Conservation (phyloP, 345 rosid species). For the Gossypium raimondii region DNA sequence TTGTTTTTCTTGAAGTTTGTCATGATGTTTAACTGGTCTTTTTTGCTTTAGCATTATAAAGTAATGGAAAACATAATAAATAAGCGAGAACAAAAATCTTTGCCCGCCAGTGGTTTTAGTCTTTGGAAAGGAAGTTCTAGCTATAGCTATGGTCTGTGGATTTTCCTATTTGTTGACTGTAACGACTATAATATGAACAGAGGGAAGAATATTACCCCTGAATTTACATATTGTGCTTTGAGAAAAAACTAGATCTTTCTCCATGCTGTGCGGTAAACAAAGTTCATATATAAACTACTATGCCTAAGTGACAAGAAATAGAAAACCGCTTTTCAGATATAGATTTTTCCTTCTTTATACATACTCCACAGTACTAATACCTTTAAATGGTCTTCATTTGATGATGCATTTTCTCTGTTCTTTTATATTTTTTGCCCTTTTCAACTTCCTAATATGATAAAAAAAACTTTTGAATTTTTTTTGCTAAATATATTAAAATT, state of each 20-base stretch:
- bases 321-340: neutral
- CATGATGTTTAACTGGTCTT: constrained; percentile 1
- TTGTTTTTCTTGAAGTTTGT: neutral
- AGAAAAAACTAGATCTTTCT: neutral
- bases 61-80: neutral
- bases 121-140: neutral
- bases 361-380: neutral
- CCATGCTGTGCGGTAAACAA: neutral
- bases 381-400: constrained; percentile 10
- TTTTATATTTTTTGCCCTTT: neutral
- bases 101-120: neutral
- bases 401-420: neutral
- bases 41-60: neutral
- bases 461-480: neutral
- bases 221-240: neutral
- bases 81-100: neutral
- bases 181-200: neutral
- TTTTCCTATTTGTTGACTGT: neutral
- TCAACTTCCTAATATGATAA: neutral
- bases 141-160: neutral
- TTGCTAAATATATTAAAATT: constrained; percentile 4
- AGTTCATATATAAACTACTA: neutral
- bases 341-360: constrained; percentile 1
- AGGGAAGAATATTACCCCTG: neutral
- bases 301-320: neutral